phyloP scores from a whole-genome alignment of 768 basidiomycete species.

The Kwoniella sp. region DNA sequence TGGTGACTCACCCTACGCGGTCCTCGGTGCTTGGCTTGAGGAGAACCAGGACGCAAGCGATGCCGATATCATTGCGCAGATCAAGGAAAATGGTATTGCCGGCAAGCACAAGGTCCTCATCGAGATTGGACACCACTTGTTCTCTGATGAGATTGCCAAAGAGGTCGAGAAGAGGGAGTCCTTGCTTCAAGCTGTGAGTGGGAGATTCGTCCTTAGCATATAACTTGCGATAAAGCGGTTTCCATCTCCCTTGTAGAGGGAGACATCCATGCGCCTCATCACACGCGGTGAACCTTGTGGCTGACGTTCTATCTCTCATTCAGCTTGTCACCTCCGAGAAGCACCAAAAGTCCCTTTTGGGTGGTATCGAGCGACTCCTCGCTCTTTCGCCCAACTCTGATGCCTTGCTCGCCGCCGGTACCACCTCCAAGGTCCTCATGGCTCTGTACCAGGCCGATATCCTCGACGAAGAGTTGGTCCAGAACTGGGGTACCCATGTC shows the following conservation, averaged over 20 bases:
- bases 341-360: constrained; percentile 90
- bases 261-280: no score
- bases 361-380: constrained; percentile 84
- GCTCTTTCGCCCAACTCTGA: constrained; percentile 71
- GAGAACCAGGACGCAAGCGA: constrained; percentile 64
- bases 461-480: constrained; percentile 85
- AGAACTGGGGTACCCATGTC: constrained; percentile 92
- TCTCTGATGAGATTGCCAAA: constrained; percentile 66
- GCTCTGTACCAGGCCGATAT: constrained; percentile 87
- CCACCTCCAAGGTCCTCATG: constrained; percentile 91
- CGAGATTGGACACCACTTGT: constrained; percentile 79
- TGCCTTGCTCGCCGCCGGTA: constrained; percentile 57
- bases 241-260: no score
- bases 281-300: no score
- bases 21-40: constrained; percentile 80
- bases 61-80: constrained; percentile 63
- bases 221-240: no score
- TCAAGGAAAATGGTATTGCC: constrained; percentile 85
- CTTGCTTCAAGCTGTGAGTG: constrained; percentile 73
- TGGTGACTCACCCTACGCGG: constrained; percentile 83
- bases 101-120: constrained; percentile 90
- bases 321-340: constrained; percentile 90
- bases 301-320: constrained; percentile 5
- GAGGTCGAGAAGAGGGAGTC: constrained; percentile 62
- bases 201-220: no score